Percentiles rank a stretch among this genome's conserved stretches.
These are phyloP conservation scores for Hypoxylon sp. DNA, from an alignment of 2,329 filamentous ascomycete species.

Conservation along the genomic window DNA sequence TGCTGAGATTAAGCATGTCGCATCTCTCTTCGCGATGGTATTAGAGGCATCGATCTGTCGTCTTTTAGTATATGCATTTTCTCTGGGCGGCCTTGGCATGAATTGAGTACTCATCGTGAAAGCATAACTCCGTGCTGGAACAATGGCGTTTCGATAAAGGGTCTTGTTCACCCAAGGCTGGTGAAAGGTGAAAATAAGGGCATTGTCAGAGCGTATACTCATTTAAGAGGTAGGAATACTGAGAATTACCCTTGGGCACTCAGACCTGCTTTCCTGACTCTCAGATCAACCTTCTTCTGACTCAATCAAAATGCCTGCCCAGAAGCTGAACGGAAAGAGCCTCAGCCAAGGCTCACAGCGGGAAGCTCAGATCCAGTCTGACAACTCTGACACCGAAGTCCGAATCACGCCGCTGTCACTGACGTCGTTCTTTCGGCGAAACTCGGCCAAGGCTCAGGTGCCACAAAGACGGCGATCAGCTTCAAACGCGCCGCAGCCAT, in stretches of 20 bases:
- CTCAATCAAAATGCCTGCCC: constrained; percentile 1
- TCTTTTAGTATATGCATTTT: background rate
- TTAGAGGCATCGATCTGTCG: background rate
- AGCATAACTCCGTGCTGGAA: background rate
- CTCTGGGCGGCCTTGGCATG: background rate
- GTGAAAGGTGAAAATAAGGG: background rate
- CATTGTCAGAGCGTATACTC: background rate
- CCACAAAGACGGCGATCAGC: background rate
- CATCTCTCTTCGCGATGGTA: background rate
- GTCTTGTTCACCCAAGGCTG: background rate
- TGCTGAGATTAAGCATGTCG: background rate
- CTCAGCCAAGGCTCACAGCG: too few relatives aligned
- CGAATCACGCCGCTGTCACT: background rate
- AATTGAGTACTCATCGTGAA: background rate
- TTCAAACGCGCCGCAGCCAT: background rate
- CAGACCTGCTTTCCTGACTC: too few relatives aligned
- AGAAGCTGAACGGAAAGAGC: background rate
- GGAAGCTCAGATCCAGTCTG: background rate
- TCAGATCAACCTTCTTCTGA: background rate
- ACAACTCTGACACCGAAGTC: background rate
- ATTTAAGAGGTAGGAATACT: background rate
- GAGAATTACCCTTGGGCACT: background rate
- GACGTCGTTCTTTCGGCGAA: background rate
- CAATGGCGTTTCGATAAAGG: background rate
- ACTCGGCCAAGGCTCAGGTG: background rate